These are phyloP conservation scores for Prosopis cineraria DNA, from an alignment of 306 rosid species.

Conservation along the genomic window DNA sequence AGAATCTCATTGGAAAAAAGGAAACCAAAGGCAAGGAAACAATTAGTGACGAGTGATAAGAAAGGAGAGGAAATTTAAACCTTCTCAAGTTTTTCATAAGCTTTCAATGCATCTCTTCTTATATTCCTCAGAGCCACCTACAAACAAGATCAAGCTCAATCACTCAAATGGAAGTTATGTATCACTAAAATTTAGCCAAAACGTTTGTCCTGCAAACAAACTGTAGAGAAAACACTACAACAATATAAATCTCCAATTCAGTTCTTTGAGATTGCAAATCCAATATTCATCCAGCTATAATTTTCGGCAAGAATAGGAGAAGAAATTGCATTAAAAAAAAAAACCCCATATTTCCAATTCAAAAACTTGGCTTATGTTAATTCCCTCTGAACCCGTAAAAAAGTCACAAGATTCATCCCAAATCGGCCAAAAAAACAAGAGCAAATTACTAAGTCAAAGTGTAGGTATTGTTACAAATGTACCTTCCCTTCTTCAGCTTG, in stretches of 20 bases:
- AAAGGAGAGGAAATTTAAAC: slow-evolving; percentile 47
- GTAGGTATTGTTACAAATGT: slow-evolving; percentile 24
- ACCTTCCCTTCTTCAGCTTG: slow-evolving; percentile 99
- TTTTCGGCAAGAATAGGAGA: slow-evolving; percentile 20
- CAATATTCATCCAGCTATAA: neutral
- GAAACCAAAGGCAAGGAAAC: slow-evolving; percentile 15
- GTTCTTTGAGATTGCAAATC: slow-evolving; percentile 1
- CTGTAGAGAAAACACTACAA: slow-evolving; percentile 15
- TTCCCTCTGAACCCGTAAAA: neutral
- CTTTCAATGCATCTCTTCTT: slow-evolving; percentile 94
- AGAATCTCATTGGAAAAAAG: slow-evolving; percentile 18
- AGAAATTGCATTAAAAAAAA: neutral
- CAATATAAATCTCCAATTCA: neutral
- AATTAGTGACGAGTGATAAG: slow-evolving; percentile 17
- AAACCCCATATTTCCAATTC: slow-evolving; percentile 16
- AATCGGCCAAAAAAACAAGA: slow-evolving; percentile 34
- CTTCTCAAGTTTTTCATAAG: slow-evolving; percentile 96
- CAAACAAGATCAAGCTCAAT: slow-evolving; percentile 11
- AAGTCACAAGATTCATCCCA: slow-evolving; percentile 5
- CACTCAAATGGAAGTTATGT: slow-evolving; percentile 35
- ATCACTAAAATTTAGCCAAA: slow-evolving; percentile 12
- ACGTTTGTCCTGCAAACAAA: slow-evolving; percentile 15
- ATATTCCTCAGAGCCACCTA: slow-evolving; percentile 96
- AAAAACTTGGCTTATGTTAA: slow-evolving; percentile 6
- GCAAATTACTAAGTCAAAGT: slow-evolving; percentile 32